Percentiles rank a stretch among this genome's conserved stretches.
Evolutionary conservation across 2,329 filamentous ascomycete genomes (phyloP).

Genomic region (Fusarium sp.): DNA sequence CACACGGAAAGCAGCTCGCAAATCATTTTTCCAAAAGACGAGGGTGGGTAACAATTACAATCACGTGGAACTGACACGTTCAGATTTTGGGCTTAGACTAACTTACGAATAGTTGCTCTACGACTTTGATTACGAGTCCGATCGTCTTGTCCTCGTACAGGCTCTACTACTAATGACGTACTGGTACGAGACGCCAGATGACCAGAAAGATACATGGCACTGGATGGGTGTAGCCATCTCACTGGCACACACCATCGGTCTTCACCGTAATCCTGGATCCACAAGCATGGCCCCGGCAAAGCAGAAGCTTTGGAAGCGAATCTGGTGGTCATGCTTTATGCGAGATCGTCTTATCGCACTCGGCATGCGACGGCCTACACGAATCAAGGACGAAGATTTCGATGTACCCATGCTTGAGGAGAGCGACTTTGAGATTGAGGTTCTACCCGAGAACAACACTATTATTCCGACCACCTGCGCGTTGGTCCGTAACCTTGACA

Average conservation of each 20-base stretch:
- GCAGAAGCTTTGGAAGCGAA: slow-evolving; percentile 91
- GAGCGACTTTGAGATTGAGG: slow-evolving; percentile 85
- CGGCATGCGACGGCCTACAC: slow-evolving; percentile 92
- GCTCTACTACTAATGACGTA: slow-evolving; percentile 93
- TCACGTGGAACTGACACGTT: slow-evolving; percentile 9
- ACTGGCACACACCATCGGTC: slow-evolving; percentile 90
- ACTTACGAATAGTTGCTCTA: slow-evolving; percentile 77
- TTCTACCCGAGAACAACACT: slow-evolving; percentile 76
- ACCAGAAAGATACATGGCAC: slow-evolving; percentile 98
- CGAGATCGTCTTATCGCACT: slow-evolving; percentile 92
- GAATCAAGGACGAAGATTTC: slow-evolving; percentile 94
- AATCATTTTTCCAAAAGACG: slow-evolving; percentile 89
- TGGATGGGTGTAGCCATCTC: slow-evolving; percentile 98
- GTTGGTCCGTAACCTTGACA: slow-evolving; percentile 76
- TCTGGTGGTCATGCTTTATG: slow-evolving; percentile 99
- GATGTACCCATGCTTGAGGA: slow-evolving; percentile 92
- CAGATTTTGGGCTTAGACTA: slow-evolving; percentile 12
- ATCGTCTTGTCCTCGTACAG: slow-evolving; percentile 90
- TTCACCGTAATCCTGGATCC: slow-evolving; percentile 86
- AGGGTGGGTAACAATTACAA: slow-evolving; percentile 70
- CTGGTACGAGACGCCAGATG: slow-evolving; percentile 97
- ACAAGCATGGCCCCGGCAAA: slow-evolving; percentile 81
- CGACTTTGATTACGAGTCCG: slow-evolving; percentile 94
- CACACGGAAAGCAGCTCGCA: slow-evolving; percentile 84
- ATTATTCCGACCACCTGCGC: slow-evolving; percentile 80